These are phyloP conservation scores for Trichoderma sp. DNA, from an alignment of 2,329 filamentous ascomycete genomes.

Conservation along the genomic window DNA sequence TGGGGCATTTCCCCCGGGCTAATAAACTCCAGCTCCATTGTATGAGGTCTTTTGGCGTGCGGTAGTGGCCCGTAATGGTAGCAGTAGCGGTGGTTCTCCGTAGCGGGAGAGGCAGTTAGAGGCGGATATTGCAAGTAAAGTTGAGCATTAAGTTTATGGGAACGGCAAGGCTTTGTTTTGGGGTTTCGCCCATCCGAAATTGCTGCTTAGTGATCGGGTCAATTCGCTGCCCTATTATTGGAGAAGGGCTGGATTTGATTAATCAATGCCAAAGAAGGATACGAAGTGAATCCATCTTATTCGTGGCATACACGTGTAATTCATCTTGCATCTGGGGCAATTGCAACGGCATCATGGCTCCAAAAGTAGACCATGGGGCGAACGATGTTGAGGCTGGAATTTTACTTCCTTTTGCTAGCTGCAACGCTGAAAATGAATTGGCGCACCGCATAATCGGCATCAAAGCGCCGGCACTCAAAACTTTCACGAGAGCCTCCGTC, in stretches of 20 bases:
- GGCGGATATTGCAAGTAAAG: slow-evolving; percentile 20
- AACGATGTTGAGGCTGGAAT: neutral
- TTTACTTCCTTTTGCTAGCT: neutral
- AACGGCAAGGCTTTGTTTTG: neutral
- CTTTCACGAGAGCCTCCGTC: neutral
- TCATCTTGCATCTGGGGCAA: neutral
- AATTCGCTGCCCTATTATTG: neutral
- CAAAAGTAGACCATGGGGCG: neutral
- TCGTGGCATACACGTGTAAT: neutral
- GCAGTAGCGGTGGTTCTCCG: neutral
- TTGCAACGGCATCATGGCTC: neutral
- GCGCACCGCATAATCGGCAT: neutral
- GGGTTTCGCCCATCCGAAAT: neutral
- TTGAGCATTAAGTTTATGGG: slow-evolving; percentile 13
- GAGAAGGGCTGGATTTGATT: neutral
- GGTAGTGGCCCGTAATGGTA: neutral
- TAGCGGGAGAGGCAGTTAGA: slow-evolving; percentile 11
- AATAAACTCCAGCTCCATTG: neutral
- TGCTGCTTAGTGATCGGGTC: neutral
- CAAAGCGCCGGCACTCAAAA: neutral
- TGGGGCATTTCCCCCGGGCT: neutral
- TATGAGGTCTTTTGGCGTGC: slow-evolving; percentile 8
- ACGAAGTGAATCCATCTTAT: neutral
- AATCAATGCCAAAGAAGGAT: neutral
- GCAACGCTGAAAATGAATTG: neutral